phyloP scores from a whole-genome alignment of 2,329 filamentous ascomycete species.

The Xylaria hypoxylon region DNA sequence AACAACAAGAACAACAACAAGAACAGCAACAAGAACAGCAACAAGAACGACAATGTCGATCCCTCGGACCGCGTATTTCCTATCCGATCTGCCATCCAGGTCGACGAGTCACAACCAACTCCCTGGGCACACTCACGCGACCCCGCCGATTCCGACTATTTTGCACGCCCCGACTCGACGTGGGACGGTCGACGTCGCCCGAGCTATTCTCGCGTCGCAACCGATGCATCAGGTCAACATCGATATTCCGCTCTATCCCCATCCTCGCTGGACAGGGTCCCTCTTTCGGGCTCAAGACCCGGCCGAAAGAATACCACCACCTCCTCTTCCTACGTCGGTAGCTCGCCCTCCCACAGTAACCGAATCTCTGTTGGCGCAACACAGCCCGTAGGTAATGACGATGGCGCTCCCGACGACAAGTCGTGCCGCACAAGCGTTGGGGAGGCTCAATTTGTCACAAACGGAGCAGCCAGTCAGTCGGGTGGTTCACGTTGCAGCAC shows the following conservation, averaged over 20 bases:
- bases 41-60: constrained; percentile 43
- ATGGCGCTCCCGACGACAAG: constrained; percentile 43
- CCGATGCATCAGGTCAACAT: constrained; percentile 38
- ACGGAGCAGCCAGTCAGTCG: constrained; percentile 23
- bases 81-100: constrained; percentile 81
- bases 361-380: constrained; percentile 25
- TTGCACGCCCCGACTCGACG: constrained; percentile 48
- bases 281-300: constrained; percentile 2
- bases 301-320: constrained; percentile 36
- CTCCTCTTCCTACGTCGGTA: constrained; percentile 27
- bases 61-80: constrained; percentile 76
- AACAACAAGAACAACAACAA: neutral
- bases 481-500: constrained; percentile 29
- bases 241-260: constrained; percentile 39
- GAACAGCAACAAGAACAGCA: neutral
- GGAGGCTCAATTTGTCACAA: constrained; percentile 30
- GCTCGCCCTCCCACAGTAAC: constrained; percentile 33
- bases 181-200: constrained; percentile 52
- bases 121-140: constrained; percentile 50
- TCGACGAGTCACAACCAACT: constrained; percentile 64
- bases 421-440: constrained; percentile 40
- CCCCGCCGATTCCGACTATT: constrained; percentile 55
- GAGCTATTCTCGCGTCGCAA: constrained; percentile 49
- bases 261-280: constrained; percentile 33
- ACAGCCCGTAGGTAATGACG: constrained; percentile 44